Base-by-base conservation (phyloP, 2,329 filamentous ascomycete genomes). In the Fusarium fujikuroi region DNA sequence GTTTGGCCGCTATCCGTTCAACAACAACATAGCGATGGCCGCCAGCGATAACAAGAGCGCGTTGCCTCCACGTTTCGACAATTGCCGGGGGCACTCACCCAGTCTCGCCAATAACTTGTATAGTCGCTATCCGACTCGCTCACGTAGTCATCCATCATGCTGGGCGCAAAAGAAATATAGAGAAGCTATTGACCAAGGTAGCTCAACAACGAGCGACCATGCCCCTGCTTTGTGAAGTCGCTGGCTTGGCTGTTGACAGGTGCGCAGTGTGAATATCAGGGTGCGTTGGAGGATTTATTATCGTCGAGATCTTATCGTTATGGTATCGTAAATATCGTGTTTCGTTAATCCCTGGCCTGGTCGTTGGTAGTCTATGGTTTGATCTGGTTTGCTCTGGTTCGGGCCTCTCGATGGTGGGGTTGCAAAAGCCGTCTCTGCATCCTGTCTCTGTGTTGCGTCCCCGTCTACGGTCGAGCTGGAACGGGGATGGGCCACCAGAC, bases 121-220 rank as follows among this genome's bases (percentile, higher is more conserved):
- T 98, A 99, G 85, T 99, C 96, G 84, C 95, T 98, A 82, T 99
- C 96, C 18, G 95, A 97, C 84, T 99, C 96, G 81, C 95, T 98
- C 76, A 94, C 95, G 84, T 96, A 98, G 85, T 98, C 95, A 82
- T 98, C 96, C 96, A 98, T 98, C 78, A 81, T 86, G 71, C 60
- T 72, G 63, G 73, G 63, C 66, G 54, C 68, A 46, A 43, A 61
- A 28, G 50, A 63, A 37, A 59, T 59, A 54, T 60, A 53, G 56
- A 34, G 60, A 66, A 43, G 34, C 57, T 63, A 70, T 70, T 71
- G 73, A 66, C 61, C 58, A 34, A 62, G 66, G 66, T 49, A 65
- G 70, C 75, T 78, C 72, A 77, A 62, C 64, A 59, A 71, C 73
- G 75, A 79, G 75, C 74, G 72, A 80, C 74, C 79, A 79, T 79